Base-by-base conservation (phyloP, 805 yeast species). In the Lipomyces kockii region DNA sequence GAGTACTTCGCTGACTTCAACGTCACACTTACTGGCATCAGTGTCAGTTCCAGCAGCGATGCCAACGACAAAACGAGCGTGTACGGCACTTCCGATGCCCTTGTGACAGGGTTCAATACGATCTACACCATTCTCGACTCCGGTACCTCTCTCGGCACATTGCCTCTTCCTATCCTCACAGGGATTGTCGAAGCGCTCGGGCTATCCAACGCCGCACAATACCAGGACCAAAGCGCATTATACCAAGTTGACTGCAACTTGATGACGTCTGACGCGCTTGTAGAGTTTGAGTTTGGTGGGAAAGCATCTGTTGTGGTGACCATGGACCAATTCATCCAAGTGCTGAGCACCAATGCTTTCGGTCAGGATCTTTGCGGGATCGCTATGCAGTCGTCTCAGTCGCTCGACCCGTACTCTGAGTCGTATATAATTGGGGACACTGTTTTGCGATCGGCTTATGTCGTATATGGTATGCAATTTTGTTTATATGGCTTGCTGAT, bases 211-310 rank as follows among this genome's bases (percentile, higher is more conserved):
- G 1, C 49, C 17, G 84, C 83, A 4, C 51, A 69, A 2, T 86
- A 79, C 72, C 75, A 80, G 14, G 43, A 62, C 4, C 62, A 72
- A 11, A 66, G 78, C 7, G 84, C 81, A 1, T 79, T 81, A 61
- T 86, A 84, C 74, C 64, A 76, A 35, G 75, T 79, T 62, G 71
- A 76, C 53, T 83, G 89, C 66, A 4, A 3, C 9, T 5, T 32
- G 63, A 34, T 12, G 20, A 27, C 60, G 52, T 53, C 63, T 25
- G 58, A 67, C 8, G 76, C 73, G 25, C 74, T 72, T 14, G 64
- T 86, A 27, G 74, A 75, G 29, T 84, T 85, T 73, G 77, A 83
- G 71, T 85, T 88, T 74, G 81, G 83, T 63, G 89, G 90, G 2
- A 32, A 39, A n/a, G 74, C 78, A 20, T 72, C 74, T 11, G 82